Base-by-base conservation (phyloP, 805 yeast genomes). In the Candida nitratophila region DNA sequence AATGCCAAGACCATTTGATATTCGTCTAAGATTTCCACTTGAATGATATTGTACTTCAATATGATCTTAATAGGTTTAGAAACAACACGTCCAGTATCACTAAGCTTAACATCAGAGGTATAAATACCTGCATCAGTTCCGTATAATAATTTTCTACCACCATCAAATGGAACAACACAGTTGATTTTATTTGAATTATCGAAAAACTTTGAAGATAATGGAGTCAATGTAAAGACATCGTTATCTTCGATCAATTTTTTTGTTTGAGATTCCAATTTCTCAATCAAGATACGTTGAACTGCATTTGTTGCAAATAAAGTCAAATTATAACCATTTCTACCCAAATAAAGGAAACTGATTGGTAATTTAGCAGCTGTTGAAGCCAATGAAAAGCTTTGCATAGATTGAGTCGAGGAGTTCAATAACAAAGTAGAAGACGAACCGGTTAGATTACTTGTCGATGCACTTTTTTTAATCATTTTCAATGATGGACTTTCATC, bases 41-140 rank as follows among this genome's bases (percentile, higher is more conserved):
- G 99, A 1, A 89, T 79, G 17, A 93, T 87, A 51, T 86, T 86
- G 37, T 77, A 71, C 54, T 83, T 83, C 41, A 82, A 73, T 24
- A 93, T 77, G 17, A 89, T 79, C 67, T 82, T 78, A 11, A 81
- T 75, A 2, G 97, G 97, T 40, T 78, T 81, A 1, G 84, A 74
- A 40, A 82, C 81, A 39, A 75, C 72, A 42, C 79, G 66, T 31
- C 76, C 70, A 45, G 73, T 76, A 8, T 78, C 76, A 37, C 76
- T 55, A 42, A 71, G 57, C 46, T 75, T 73, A 39, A 82, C 77
- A 37, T 88, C 88, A 38, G 93, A 79, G 39, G 88, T 77, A 71
- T 84, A 93, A 3, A 93, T 81, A 5, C 99, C 98, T 1, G 83
- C 74, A 58, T 88, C 96, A 0, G 98, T 89, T 37, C 98, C 98